Percentiles rank a stretch among this genome's conserved stretches.
Evolutionary conservation across 495 filamentous ascomycete species (phyloP).

Genomic region (Neurospora sp.): DNA sequence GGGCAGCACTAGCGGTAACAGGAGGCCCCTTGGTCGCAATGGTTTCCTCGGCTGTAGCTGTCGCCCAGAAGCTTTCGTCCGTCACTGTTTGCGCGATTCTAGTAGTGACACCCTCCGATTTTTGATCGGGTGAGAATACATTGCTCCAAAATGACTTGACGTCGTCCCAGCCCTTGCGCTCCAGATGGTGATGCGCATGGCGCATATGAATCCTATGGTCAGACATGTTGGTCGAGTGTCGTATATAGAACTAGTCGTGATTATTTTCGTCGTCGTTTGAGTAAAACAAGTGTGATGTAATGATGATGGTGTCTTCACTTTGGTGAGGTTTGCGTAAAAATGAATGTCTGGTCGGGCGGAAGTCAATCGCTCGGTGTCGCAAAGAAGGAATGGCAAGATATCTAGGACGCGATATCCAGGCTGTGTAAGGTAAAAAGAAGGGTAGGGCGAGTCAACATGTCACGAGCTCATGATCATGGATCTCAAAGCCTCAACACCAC

Average conservation of each 20-base stretch:
- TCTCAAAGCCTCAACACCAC: conserved; percentile 9
- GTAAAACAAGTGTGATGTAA: not conserved
- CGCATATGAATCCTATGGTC: not conserved
- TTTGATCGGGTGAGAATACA: not conserved
- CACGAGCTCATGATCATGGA: conserved; percentile 7
- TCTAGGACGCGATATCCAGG: not conserved
- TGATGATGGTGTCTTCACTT: not conserved
- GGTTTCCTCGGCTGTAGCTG: not conserved
- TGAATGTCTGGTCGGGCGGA: not conserved
- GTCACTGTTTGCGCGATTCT: not conserved
- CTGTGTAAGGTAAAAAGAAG: conserved; percentile 6
- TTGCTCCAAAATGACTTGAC: not conserved
- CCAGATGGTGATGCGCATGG: not conserved
- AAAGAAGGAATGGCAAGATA: not conserved
- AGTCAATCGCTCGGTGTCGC: not conserved
- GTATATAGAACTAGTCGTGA: not conserved
- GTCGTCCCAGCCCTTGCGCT: not conserved
- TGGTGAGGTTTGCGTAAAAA: not conserved
- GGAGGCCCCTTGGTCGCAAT: not conserved
- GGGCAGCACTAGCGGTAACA: not conserved
- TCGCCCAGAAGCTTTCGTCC: not conserved
- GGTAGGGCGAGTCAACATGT: conserved; percentile 8
- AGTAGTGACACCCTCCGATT: not conserved
- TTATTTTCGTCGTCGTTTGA: not conserved
- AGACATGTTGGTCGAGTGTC: not conserved